phyloP scores from a whole-genome alignment of 1,284 basidiomycete species.

The Melampsora americana region DNA sequence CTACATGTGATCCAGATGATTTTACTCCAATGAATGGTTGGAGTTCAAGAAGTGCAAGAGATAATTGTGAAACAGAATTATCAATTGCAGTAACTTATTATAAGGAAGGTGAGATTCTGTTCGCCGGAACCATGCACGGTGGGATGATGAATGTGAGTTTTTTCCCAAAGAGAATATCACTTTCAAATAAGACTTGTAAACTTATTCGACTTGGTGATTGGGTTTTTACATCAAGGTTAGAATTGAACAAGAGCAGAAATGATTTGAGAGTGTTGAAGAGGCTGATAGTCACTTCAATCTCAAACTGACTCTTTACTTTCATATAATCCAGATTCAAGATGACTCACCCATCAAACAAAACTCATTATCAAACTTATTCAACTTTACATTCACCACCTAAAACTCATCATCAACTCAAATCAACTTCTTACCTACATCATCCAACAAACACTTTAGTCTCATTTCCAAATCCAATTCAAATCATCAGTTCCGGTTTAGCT shows the following conservation, averaged over 20 bases:
- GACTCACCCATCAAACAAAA: too few relatives aligned
- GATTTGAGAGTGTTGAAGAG: slow-evolving; percentile 83
- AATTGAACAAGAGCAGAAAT: too few relatives aligned
- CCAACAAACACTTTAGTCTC: too few relatives aligned
- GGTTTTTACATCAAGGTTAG: too few relatives aligned
- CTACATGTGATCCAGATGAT: slow-evolving; percentile 91
- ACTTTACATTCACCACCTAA: too few relatives aligned
- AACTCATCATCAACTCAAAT: too few relatives aligned
- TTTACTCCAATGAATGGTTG: slow-evolving; percentile 74
- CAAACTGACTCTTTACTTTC: too few relatives aligned
- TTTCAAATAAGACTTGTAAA: slow-evolving; percentile 55
- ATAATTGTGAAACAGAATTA: slow-evolving; percentile 85
- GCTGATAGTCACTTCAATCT: too few relatives aligned
- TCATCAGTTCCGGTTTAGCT: slow-evolving; percentile 5
- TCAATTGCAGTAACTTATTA: slow-evolving; percentile 65
- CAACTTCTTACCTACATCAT: too few relatives aligned
- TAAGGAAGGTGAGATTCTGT: slow-evolving; percentile 90
- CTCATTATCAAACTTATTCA: too few relatives aligned
- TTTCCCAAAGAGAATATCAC: background rate
- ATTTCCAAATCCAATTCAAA: background rate
- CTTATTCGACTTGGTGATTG: slow-evolving; percentile 88
- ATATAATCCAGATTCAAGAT: too few relatives aligned
- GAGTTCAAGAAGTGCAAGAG: slow-evolving; percentile 70
- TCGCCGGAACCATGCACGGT: slow-evolving; percentile 48
- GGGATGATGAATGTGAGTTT: slow-evolving; percentile 42